Conservation (phyloP, 805 yeast genomes). For the Saturnispora gosingensis region DNA sequence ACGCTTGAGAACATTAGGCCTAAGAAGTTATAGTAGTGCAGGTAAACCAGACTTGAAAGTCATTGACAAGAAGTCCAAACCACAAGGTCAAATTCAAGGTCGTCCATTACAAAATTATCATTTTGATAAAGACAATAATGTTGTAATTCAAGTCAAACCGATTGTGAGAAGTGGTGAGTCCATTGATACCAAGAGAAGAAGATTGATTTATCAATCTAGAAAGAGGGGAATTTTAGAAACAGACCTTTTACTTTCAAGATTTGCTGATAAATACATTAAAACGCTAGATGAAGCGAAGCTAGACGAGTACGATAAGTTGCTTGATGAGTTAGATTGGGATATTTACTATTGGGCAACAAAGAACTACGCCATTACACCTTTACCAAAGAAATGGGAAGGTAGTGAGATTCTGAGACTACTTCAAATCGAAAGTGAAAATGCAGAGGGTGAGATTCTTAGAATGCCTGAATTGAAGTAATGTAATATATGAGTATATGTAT, state of each 20-base stretch:
- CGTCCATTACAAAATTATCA: slow-evolving; percentile 17
- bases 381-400: slow-evolving; percentile 80
- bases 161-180: slow-evolving; percentile 67
- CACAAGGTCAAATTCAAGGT: slow-evolving; percentile 16
- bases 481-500: slow-evolving; percentile 1
- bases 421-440: slow-evolving; percentile 67
- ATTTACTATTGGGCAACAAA: slow-evolving; percentile 96
- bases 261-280: slow-evolving; percentile 67
- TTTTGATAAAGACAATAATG: slow-evolving; percentile 30
- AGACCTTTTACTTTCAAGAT: slow-evolving; percentile 74
- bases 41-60: slow-evolving; percentile 8
- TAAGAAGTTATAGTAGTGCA: background rate
- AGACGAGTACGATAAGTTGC: slow-evolving; percentile 73
- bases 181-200: slow-evolving; percentile 68
- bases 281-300: slow-evolving; percentile 54
- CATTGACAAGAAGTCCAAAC: slow-evolving; percentile 8
- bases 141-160: slow-evolving; percentile 66
- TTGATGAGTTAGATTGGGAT: slow-evolving; percentile 98
- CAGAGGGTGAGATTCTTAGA: slow-evolving; percentile 61
- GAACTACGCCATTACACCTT: slow-evolving; percentile 69
- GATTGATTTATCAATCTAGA: slow-evolving; percentile 82
- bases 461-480: slow-evolving; percentile 62
- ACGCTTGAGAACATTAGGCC: background rate
- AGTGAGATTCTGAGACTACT: slow-evolving; percentile 53
- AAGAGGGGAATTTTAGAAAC: slow-evolving; percentile 94